phyloP scores from a whole-genome alignment of 208 protist genomes.

The Acanthamoeba divionensis region DNA sequence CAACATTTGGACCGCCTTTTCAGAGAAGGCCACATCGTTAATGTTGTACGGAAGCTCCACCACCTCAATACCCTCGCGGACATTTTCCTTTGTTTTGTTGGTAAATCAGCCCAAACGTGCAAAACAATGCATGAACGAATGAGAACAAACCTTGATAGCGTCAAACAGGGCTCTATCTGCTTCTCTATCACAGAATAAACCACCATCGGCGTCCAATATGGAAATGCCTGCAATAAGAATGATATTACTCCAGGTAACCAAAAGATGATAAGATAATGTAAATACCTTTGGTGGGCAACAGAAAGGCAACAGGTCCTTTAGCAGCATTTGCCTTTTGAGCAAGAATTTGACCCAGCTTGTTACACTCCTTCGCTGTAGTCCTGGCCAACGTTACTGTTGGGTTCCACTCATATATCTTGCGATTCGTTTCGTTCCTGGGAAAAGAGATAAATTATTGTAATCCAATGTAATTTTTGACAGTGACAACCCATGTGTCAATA shows the following conservation, averaged over 20 bases:
- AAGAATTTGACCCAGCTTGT: constrained; percentile 1
- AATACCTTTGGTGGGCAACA: neutral
- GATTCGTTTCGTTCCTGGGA: neutral
- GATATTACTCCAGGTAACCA: too few relatives aligned
- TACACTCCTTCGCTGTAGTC: neutral
- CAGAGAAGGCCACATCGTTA: neutral
- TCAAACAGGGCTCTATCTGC: constrained; percentile 35
- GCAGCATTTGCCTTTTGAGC: constrained; percentile 31
- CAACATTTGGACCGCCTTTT: neutral
- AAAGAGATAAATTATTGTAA: too few relatives aligned
- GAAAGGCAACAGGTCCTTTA: constrained; percentile 7
- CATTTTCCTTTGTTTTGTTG: neutral
- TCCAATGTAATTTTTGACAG: too few relatives aligned
- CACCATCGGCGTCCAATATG: constrained; percentile 32
- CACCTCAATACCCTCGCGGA: neutral
- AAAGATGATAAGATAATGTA: too few relatives aligned
- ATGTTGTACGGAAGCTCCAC: constrained; percentile 2
- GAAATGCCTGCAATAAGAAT: neutral
- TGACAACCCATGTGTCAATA: too few relatives aligned
- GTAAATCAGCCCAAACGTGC: neutral
- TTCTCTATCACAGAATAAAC: neutral
- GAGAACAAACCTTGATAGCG: neutral
- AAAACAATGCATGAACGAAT: neutral
- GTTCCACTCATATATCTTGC: constrained; percentile 19
- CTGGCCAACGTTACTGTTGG: constrained; percentile 4